phyloP scores from a whole-genome alignment of 257 asterid species.

The Capsicum chinense region DNA sequence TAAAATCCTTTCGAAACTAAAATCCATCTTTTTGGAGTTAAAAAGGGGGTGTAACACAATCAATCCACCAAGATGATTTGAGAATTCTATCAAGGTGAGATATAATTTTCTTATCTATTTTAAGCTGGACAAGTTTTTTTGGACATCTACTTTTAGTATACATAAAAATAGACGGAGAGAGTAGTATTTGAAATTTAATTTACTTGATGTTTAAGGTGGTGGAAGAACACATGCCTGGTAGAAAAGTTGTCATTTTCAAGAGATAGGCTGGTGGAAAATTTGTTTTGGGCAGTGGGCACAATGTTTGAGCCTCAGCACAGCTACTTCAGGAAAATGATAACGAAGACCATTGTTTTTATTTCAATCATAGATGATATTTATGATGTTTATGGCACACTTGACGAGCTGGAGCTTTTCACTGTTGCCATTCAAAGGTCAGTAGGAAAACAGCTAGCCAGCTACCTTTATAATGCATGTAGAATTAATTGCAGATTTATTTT shows the following conservation, averaged over 20 bases:
- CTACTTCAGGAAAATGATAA: neutral
- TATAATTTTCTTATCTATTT: too few species aligned
- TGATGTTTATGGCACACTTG: conserved; percentile 7
- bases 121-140: too few species aligned
- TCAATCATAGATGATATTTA: neutral
- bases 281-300: conserved; percentile 39
- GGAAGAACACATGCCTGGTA: conserved; percentile 41
- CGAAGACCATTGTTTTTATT: neutral
- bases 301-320: neutral
- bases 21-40: too few species aligned
- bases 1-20: too few species aligned
- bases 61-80: conserved; percentile 40
- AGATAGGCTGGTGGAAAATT: conserved; percentile 54
- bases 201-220: conserved; percentile 41
- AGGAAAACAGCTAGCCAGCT: too few species aligned
- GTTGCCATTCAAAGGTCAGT: neutral
- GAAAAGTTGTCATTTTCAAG: conserved; percentile 53
- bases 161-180: too few species aligned
- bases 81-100: conserved; percentile 39
- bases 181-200: too few species aligned
- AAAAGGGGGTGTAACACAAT: too few species aligned
- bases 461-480: too few species aligned
- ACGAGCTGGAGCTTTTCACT: neutral
- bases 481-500: too few species aligned
- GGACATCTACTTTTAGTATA: too few species aligned